Evolutionary conservation across 2,329 filamentous ascomycete species (phyloP), one percentile per base, ranked within the genome.

Genomic region (Trichoderma pleuroti): DNA sequence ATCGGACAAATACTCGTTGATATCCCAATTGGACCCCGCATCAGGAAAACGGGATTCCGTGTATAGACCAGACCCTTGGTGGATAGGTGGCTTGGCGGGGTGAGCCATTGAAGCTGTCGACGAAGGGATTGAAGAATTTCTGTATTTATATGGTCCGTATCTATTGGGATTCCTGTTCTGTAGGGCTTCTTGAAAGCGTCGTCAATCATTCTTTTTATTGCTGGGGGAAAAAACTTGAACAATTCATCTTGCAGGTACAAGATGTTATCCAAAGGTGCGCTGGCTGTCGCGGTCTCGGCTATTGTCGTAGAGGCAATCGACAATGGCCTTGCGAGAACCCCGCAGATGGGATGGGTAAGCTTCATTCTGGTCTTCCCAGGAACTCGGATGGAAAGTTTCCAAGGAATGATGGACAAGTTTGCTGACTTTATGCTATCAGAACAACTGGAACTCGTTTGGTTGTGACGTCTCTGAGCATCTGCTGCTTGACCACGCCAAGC

Each of bases 401-500:
- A n/a, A 36, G 26, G 6, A 6, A 24, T 9, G 16, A 24, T 34
- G 11, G n/a, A n/a, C 7, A 14, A 26, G 18, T 62, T 62, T 32
- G 9, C 70, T 71, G 26, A 71, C 42, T 30, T 42, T 30, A 18
- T 36, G 14, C 6, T 61, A 16, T 39, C 18, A 71, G 70, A 71
- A 71, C 32, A 71, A 68, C 46, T 71, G 70, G 70, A 71, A 69
- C 10, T 61, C 64, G 4, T 71, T 69, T 16, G 70, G 54, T 18
- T 71, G 70, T 34, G 65, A 63, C 28, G 64, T 71, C 28, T 74
- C 74, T 8, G 74, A 74, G 57, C 49, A 73, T 8, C 71, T 72
- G 52, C 54, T 73, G 36, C 68, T 75, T 30, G 54, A 75, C 65
- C 73, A 73, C 4, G 72, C 73, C 5, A 66, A 75, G 34, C 68